phyloP scores from a whole-genome alignment of 768 basidiomycete species.

The Mycena belliarum region DNA sequence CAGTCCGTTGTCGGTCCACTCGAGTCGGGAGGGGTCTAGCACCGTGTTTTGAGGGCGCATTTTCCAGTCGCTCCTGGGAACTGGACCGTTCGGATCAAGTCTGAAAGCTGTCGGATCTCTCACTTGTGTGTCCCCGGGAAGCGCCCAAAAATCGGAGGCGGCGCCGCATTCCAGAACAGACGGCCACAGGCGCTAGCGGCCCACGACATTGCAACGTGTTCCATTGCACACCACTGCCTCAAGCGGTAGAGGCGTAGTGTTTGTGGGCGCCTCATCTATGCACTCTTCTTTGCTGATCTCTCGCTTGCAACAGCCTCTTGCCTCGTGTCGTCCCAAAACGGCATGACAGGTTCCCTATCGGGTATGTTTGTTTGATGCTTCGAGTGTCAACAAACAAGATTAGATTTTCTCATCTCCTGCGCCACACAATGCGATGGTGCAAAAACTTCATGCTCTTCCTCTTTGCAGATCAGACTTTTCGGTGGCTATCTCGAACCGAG shows the following conservation, averaged over 20 bases:
- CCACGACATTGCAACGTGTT: conserved; percentile 10
- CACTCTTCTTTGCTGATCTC: background rate
- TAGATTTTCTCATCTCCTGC: conserved; percentile 10
- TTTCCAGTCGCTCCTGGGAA: background rate
- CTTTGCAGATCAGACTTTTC: background rate
- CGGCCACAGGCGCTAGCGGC: too few relatives aligned
- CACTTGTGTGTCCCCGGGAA: background rate
- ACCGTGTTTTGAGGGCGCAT: background rate
- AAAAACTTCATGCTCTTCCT: background rate
- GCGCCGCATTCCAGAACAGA: background rate
- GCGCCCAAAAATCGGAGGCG: background rate
- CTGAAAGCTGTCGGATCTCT: background rate
- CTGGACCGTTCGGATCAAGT: background rate
- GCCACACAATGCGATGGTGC: background rate
- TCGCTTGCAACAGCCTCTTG: background rate
- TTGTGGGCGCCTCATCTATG: conserved; percentile 5
- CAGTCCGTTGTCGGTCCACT: background rate
- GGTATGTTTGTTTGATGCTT: background rate
- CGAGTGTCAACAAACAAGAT: background rate
- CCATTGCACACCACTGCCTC: conserved; percentile 3
- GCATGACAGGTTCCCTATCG: background rate
- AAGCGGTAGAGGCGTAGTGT: background rate
- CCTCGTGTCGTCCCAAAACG: background rate
- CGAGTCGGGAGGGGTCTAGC: background rate
- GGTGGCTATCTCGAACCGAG: conserved; percentile 31